Percentiles rank a stretch among this genome's conserved stretches.
These are phyloP conservation scores for Lagenaria siceraria DNA, from an alignment of 306 rosid species.

Conservation along the genomic window DNA sequence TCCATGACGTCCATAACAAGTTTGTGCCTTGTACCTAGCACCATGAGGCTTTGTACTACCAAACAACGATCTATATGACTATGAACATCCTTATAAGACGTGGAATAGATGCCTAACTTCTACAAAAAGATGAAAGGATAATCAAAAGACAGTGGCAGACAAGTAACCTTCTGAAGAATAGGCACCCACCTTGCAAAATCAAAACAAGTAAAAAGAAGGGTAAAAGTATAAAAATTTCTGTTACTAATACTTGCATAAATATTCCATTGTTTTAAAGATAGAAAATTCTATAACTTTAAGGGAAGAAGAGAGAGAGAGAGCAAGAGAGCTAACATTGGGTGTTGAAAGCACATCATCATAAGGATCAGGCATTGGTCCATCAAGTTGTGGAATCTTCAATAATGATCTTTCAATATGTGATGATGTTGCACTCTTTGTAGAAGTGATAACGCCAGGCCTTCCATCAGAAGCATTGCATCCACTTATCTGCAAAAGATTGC, in stretches of 20 bases:
- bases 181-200: not conserved
- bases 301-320: not conserved
- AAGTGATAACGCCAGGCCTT: conserved; percentile 2
- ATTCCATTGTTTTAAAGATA: not conserved
- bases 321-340: conserved; percentile 62
- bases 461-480: conserved; percentile 46
- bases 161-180: not conserved
- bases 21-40: not conserved
- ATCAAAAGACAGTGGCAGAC: not conserved
- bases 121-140: not conserved
- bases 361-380: conserved; percentile 81
- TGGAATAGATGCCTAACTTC: not conserved
- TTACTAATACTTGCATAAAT: not conserved
- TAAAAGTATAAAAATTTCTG: not conserved
- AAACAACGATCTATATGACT: not conserved
- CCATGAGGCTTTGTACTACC: not conserved
- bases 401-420: conserved; percentile 23
- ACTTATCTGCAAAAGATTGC: conserved; percentile 37
- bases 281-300: not conserved
- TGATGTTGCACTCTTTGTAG: conserved; percentile 26
- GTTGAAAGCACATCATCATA: conserved; percentile 90
- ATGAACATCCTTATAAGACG: not conserved
- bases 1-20: not conserved
- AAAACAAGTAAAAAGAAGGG: not conserved
- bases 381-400: conserved; percentile 84